Evolutionary conservation across 139 green algal species (phyloP), one percentile per base, ranked within the genome.

Genomic region (Edaphochlamys debaryana): DNA sequence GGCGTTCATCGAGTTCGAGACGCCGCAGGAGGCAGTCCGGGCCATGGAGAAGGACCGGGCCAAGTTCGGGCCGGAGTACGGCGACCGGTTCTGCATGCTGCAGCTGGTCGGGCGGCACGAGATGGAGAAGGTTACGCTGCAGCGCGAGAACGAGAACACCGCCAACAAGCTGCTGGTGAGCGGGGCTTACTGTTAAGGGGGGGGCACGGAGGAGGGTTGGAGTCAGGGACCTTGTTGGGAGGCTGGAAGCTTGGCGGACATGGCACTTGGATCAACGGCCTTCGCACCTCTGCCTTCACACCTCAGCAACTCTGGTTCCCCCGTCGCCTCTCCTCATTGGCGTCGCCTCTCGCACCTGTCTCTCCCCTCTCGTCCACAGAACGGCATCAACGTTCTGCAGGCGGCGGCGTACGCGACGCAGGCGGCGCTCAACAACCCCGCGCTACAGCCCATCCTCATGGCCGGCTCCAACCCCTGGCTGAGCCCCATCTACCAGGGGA

Each of bases 1-100:
- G 90, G 94, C 95, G 0, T 97, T 96, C 88, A 95, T 96, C 30
- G 95, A 98, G 92, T 98, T 98, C 91, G 92, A 94, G 75, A 93
- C 86, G 5, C 89, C 92, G 20, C 87, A 92, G 69, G 93, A 96
- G 75, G 93, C 93, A 5, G 85, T 91, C 37, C 77, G 89, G 20
- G 93, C 92, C 0, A 90, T 95, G 92, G 90, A 94, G 84, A 94
- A 92, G 74, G 89, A 96, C 89, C 87, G 91, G 9, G 90, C 90
- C 74, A 92, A 91, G 82, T 94, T 96, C 86, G 93, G 93, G 0
- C 87, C 87, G 0, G 92, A 94, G 62, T 95, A 94, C 69, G 92
- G 93, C 6, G 93, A 96, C 54, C 87, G 91, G 36, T 96, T 93
- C 81, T 95, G 92, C 89, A 93, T 95, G 90, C 79, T 96, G 86